phyloP scores from a whole-genome alignment of 1,284 basidiomycete species.

The Microbotryum intermedium region DNA sequence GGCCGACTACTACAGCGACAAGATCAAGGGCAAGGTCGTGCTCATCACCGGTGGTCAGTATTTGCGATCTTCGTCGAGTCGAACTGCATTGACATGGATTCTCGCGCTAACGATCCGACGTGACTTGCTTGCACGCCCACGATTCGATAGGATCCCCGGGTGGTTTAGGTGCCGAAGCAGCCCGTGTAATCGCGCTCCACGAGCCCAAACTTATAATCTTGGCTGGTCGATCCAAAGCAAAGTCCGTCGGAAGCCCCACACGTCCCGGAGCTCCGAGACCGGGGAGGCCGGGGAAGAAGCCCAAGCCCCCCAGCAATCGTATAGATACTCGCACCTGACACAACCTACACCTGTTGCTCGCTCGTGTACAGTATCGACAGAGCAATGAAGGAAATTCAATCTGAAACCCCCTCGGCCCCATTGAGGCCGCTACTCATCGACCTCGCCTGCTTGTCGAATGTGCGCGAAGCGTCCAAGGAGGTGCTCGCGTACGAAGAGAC shows the following conservation, averaged over 20 bases:
- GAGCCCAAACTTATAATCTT: slow-evolving; percentile 1
- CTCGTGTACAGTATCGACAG: neutral
- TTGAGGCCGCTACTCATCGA: slow-evolving; percentile 4
- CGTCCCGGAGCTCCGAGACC: too few species aligned
- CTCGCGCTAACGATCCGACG: too few species aligned
- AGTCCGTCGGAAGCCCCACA: neutral
- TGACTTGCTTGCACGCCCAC: too few species aligned
- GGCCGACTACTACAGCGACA: neutral
- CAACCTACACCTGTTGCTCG: neutral
- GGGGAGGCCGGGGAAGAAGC: neutral
- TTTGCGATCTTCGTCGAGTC: too few species aligned
- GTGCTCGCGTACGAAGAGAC: neutral
- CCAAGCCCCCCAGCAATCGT: neutral
- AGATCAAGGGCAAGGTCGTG: slow-evolving; percentile 8
- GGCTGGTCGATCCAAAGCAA: slow-evolving; percentile 1
- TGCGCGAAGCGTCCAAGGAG: neutral
- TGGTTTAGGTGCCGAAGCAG: slow-evolving; percentile 9
- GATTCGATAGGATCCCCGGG: neutral
- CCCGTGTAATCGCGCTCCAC: neutral
- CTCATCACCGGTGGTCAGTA: slow-evolving; percentile 5
- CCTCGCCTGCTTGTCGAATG: neutral
- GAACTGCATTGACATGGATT: too few species aligned
- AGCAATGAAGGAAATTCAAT: neutral
- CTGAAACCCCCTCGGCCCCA: slow-evolving; percentile 2
- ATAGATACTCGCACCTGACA: neutral